Conservation (phyloP, 73 alveolate species). For the Blepharisma japonicum region DNA sequence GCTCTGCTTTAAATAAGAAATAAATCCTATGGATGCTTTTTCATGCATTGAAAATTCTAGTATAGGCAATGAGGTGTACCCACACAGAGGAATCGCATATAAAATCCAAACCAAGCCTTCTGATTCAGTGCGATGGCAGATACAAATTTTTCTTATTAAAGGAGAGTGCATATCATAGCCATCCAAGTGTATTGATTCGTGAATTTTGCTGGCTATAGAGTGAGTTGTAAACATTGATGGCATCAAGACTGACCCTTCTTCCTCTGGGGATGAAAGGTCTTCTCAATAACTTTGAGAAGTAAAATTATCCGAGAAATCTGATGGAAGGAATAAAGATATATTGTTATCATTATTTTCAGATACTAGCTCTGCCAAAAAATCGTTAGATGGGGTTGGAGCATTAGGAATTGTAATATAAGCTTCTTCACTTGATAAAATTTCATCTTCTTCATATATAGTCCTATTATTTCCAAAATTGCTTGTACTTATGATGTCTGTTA, state of each 20-base stretch:
- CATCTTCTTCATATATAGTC: too few relatives aligned
- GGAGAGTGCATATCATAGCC: constrained; percentile 1
- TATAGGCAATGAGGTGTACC: not conserved
- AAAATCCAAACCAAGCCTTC: not conserved
- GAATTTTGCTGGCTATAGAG: not conserved
- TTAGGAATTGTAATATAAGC: too few relatives aligned
- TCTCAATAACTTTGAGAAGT: not conserved
- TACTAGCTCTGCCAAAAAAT: not conserved
- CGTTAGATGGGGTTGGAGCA: too few relatives aligned
- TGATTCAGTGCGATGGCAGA: not conserved
- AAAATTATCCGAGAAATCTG: too few relatives aligned
- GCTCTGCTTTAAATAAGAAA: not conserved
- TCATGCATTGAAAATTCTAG: constrained; percentile 17
- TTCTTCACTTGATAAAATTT: too few relatives aligned
- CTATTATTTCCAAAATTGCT: too few relatives aligned
- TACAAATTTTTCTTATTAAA: not conserved
- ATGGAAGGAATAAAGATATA: not conserved
- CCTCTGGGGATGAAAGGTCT: constrained; percentile 28
- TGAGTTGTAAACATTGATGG: not conserved
- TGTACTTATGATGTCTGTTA: too few relatives aligned
- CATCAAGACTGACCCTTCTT: constrained; percentile 13
- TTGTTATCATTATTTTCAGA: not conserved
- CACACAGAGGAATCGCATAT: not conserved
- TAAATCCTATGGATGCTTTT: not conserved
- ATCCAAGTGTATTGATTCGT: constrained; percentile 8